These are phyloP conservation scores for Oryza rufipogon DNA, from an alignment of 176 grass and related monocot genomes.

Conservation along the genomic window DNA sequence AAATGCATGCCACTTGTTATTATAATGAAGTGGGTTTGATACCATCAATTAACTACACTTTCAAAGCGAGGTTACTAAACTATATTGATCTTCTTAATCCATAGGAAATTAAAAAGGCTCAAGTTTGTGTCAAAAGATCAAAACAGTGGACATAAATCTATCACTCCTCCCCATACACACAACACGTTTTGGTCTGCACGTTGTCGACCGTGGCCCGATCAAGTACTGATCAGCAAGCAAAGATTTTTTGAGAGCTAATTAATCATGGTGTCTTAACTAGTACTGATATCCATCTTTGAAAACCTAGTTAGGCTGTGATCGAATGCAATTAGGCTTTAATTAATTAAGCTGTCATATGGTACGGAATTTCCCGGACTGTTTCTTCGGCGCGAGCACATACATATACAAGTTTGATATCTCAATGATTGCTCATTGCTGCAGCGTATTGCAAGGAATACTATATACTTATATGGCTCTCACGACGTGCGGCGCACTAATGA, in stretches of 20 bases:
- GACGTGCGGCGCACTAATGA: slow-evolving; percentile 54
- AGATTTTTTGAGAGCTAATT: slow-evolving; percentile 18
- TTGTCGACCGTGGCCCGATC: slow-evolving; percentile 12
- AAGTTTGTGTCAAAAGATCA: neutral
- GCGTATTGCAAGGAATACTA: slow-evolving; percentile 1
- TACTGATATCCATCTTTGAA: neutral
- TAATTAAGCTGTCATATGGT: neutral
- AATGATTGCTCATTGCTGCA: slow-evolving; percentile 42
- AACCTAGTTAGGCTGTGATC: neutral
- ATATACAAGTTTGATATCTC: slow-evolving; percentile 5
- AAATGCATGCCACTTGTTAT: neutral
- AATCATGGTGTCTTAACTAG: slow-evolving; percentile 15
- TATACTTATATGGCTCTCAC: neutral
- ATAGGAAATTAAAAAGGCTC: neutral
- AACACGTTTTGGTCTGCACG: slow-evolving; percentile 51
- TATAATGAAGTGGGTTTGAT: neutral
- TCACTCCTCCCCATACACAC: neutral
- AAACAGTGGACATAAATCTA: slow-evolving; percentile 19
- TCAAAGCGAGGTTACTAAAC: neutral
- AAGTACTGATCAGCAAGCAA: slow-evolving; percentile 25
- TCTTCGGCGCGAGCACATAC: slow-evolving; percentile 9
- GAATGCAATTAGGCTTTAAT: neutral
- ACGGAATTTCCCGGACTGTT: slow-evolving; percentile 22
- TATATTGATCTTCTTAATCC: neutral
- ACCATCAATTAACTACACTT: neutral